Percentiles rank a stretch among this genome's conserved stretches.
Conservation (phyloP, 768 basidiomycete species). For the Cystofilobasidium capitatum region DNA sequence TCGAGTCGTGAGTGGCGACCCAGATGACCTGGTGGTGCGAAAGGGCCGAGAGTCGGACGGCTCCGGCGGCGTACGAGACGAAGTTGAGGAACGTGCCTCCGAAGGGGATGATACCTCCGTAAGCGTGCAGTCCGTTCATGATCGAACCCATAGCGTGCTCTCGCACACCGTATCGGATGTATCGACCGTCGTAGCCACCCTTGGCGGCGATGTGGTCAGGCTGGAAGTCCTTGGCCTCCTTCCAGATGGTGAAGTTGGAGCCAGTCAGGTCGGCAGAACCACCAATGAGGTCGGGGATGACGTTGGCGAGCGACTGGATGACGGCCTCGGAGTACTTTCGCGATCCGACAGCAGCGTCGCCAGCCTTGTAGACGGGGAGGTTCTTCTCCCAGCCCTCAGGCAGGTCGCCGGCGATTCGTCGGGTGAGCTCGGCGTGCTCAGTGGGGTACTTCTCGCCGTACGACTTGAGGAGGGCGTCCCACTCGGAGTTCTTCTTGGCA, state of each 20-base stretch:
- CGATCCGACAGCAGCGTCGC: conserved; percentile 75
- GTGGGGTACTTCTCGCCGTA: conserved; percentile 71
- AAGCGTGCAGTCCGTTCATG: conserved; percentile 78
- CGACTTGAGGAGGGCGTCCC: conserved; percentile 56
- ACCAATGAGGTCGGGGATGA: conserved; percentile 73
- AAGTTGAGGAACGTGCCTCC: conserved; percentile 88
- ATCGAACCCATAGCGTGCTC: conserved; percentile 97
- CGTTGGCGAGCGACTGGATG: conserved; percentile 61
- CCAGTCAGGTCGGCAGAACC: conserved; percentile 89
- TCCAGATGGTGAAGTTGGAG: conserved; percentile 70
- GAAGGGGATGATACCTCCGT: conserved; percentile 84
- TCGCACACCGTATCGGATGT: conserved; percentile 92
- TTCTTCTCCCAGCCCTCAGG: conserved; percentile 76
- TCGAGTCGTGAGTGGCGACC: conserved; percentile 79
- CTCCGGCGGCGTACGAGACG: conserved; percentile 86
- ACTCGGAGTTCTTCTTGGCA: conserved; percentile 60
- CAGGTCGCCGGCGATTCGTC: conserved; percentile 72
- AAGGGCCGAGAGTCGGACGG: conserved; percentile 80
- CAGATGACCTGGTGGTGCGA: conserved; percentile 84
- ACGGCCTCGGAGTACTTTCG: conserved; percentile 89
- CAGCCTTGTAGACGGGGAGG: conserved; percentile 73
- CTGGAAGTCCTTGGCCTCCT: conserved; percentile 68
- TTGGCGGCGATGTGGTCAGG: conserved; percentile 65
- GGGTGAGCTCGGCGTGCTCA: conserved; percentile 74
- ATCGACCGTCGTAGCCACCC: conserved; percentile 74